Evolutionary conservation across 2,329 filamentous ascomycete genomes (phyloP), one percentile per base, ranked within the genome.

Genomic region (Penicillium verrucosum): DNA sequence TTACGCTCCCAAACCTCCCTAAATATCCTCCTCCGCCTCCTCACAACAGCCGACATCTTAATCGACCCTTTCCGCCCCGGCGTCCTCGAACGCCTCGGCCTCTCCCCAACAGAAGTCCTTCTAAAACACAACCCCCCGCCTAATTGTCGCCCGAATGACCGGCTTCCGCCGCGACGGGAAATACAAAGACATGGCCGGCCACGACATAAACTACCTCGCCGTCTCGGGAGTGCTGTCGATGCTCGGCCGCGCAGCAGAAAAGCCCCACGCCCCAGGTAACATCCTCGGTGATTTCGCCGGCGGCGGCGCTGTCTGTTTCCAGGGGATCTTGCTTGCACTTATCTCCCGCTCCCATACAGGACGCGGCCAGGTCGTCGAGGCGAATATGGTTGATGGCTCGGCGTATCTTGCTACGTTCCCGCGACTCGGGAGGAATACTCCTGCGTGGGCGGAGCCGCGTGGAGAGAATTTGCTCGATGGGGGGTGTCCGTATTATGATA

Each of bases 141-240:
- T 97, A 2, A 85, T 97, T 52, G 86, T 96, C 55, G 91, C 84
- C 8, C 87, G 93, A 40, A 88, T 97, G 83, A 94, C 92, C 2
- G 93, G 93, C 0, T 97, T 97, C 74, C 82, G 93, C 12, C 82
- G 92, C 38, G 90, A 95, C 75, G 93, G 92, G 0, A 87, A 85
- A 66, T 97, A 96, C 75, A 84, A 83, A 46, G 77, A 82, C 67
- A 97, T 96, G 92, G 92, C 92, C 0, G 92, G 92, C 43, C 92
- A 97, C 71, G 92, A 97, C 72, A 96, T 97, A 73, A 97, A 97
- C 71, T 97, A 97, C 75, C 87, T 97, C 41, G 90, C 92, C 47
- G 90, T 96, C 0, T 89, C 88, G 0, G 93, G 93, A 0, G 87
- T 89, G 1, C 76, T 97, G 29, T 82, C 82, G 0, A 80, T 96